Evolutionary conservation across 1,284 basidiomycete species (phyloP), one percentile per base, ranked within the genome.

Genomic region (Jaminaea rosea): DNA sequence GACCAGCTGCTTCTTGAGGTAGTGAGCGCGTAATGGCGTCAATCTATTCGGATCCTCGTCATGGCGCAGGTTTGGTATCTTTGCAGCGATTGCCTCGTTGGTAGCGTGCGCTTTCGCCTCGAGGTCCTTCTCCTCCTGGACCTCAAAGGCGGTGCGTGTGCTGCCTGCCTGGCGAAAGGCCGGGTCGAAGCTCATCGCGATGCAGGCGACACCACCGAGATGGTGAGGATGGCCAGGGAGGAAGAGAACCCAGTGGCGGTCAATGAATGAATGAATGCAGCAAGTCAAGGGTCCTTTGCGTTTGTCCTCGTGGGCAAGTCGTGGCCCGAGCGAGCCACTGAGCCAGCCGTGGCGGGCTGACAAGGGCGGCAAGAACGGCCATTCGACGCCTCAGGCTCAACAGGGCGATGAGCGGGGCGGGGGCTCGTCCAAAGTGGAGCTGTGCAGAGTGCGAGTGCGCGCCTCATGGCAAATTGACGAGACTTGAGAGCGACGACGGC

Each of bases 1-100:
- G 42, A 97, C 82, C 49, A 96, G 83, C n/a, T 86, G 81, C 76
- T 93, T 92, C 78, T 94, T 96, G 72, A 96, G 85, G 75, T 96
- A 96, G 72, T 96, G 91, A 1, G 89, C 88, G 34, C 89, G 83
- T 26, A 91, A 76, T 4, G 91, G 87, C 0, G 87, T 88, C 44
- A 93, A 79, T n/a, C 52, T 49, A 7, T 55, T 44, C 5, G 60
- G 60, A 29, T 66, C 49, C 6, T 32, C 10, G 4, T 53, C 15
- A 26, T 66, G 49, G 11, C 56, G 26, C 5, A 59, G 47, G 13
- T 47, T 26, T 15, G 44, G 42, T 11, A 59, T 57, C 26, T 51
- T 50, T 9, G 37, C 37, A 3, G 50, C 57, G 23, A 59, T 49
- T 15, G 41, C 45, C 29, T 57, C 53, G 9, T 29, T 26, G 11